A percentile compares a stretch with the other conserved stretches of the same genome.
phyloP scores from a whole-genome alignment of 176 grass and related monocot species.

The Eremochloa ophiuroides region DNA sequence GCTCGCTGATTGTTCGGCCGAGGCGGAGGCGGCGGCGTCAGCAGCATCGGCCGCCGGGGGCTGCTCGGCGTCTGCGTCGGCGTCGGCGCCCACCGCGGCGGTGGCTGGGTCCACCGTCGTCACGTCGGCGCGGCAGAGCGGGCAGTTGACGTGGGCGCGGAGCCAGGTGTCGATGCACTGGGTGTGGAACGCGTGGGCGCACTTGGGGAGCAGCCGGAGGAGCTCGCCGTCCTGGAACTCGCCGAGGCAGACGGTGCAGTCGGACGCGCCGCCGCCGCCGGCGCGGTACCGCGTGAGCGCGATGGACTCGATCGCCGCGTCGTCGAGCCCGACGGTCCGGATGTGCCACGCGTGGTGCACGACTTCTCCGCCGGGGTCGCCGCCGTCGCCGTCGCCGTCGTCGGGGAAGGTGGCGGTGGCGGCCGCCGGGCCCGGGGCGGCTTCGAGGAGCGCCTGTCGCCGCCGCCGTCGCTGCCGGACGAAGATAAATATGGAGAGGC shows the following conservation, averaged over 20 bases:
- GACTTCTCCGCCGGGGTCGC: neutral
- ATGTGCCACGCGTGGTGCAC: conserved; percentile 91
- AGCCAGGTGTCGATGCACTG: conserved; percentile 92
- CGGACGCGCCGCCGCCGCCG: conserved; percentile 33
- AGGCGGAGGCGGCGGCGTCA: neutral
- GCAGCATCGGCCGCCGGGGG: neutral
- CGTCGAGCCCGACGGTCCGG: conserved; percentile 75
- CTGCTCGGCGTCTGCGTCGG: neutral
- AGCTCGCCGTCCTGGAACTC: conserved; percentile 85
- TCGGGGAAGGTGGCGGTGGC: neutral
- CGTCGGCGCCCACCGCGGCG: too few species aligned
- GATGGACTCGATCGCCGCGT: conserved; percentile 56
- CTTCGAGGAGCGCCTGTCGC: conserved; percentile 13
- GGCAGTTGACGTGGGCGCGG: conserved; percentile 73
- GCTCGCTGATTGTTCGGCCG: neutral
- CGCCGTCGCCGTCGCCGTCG: neutral
- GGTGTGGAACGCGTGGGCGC: conserved; percentile 83
- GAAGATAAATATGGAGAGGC: neutral
- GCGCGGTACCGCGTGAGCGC: conserved; percentile 43
- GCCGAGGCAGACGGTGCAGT: conserved; percentile 79
- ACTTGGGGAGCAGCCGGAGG: conserved; percentile 83
- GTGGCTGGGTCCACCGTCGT: neutral
- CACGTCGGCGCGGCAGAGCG: conserved; percentile 69
- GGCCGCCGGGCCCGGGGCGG: neutral
- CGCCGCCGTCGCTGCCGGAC: conserved; percentile 15